These are phyloP conservation scores for Hydnum rufescens DNA, from an alignment of 768 basidiomycete species.

Conservation along the genomic window DNA sequence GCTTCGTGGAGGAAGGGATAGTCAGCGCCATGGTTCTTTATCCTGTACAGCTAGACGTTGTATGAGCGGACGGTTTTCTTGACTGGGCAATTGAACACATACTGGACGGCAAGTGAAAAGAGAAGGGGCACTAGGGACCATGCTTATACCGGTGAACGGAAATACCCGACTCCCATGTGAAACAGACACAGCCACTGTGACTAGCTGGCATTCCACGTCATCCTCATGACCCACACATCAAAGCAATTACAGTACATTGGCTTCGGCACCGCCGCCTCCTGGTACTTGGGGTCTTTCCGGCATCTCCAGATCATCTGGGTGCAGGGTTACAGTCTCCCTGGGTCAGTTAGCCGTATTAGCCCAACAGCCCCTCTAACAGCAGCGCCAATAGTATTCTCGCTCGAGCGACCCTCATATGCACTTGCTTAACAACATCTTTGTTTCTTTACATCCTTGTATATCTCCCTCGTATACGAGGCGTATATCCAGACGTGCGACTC, in stretches of 20 bases:
- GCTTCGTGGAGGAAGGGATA: neutral
- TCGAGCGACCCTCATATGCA: neutral
- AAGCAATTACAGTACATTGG: neutral
- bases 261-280: neutral
- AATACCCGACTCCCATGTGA: too few relatives aligned
- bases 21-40: neutral
- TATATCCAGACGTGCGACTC: conserved; percentile 7
- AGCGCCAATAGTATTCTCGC: neutral
- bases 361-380: neutral
- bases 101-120: too few relatives aligned
- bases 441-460: conserved; percentile 10
- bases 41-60: neutral
- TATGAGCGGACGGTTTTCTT: neutral
- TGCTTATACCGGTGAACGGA: too few relatives aligned
- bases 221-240: too few relatives aligned
- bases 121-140: too few relatives aligned
- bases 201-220: too few relatives aligned
- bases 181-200: too few relatives aligned
- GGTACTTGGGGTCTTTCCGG: neutral
- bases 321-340: neutral
- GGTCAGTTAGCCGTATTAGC: neutral
- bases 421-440: neutral
- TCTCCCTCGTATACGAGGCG: conserved; percentile 7
- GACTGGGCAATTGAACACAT: too few relatives aligned
- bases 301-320: neutral